Percentiles rank a stretch among this genome's conserved stretches.
phyloP scores from a whole-genome alignment of 495 filamentous ascomycete species.

The Penicillium samsonianum region DNA sequence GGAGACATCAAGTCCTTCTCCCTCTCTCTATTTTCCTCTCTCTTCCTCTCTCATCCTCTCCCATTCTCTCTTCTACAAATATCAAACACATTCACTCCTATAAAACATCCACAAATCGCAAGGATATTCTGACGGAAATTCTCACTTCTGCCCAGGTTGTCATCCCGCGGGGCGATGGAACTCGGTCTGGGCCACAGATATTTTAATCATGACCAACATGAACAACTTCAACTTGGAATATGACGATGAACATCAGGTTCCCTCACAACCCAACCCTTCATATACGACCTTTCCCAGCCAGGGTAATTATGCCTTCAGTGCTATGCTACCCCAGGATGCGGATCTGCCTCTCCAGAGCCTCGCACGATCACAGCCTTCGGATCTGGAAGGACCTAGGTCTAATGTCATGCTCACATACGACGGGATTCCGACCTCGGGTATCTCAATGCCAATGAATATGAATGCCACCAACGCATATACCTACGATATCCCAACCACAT shows the following conservation, averaged over 20 bases:
- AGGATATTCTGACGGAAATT: not conserved
- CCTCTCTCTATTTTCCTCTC: not conserved
- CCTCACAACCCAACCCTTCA: conserved; percentile 19
- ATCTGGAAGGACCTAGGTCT: conserved; percentile 28
- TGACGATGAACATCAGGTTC: conserved; percentile 15
- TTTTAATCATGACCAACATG: not conserved
- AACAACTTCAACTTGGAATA: conserved; percentile 17
- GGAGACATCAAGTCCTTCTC: not conserved
- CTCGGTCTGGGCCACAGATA: not conserved
- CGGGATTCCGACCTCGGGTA: conserved; percentile 19
- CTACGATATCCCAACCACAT: conserved; percentile 30
- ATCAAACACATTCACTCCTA: not conserved
- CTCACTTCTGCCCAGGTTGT: not conserved
- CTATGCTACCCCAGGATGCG: conserved; percentile 29
- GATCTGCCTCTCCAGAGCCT: conserved; percentile 21
- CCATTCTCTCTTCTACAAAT: not conserved
- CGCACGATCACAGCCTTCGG: conserved; percentile 16
- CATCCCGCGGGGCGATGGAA: not conserved
- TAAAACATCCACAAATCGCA: not conserved
- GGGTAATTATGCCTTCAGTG: conserved; percentile 21
- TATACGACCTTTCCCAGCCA: conserved; percentile 21
- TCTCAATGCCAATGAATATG: conserved; percentile 29
- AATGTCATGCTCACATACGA: conserved; percentile 38
- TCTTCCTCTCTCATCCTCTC: not conserved
- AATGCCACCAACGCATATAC: conserved; percentile 27